These are phyloP conservation scores for Podaxis carcinomalis DNA, from an alignment of 768 basidiomycete species.

Conservation along the genomic window DNA sequence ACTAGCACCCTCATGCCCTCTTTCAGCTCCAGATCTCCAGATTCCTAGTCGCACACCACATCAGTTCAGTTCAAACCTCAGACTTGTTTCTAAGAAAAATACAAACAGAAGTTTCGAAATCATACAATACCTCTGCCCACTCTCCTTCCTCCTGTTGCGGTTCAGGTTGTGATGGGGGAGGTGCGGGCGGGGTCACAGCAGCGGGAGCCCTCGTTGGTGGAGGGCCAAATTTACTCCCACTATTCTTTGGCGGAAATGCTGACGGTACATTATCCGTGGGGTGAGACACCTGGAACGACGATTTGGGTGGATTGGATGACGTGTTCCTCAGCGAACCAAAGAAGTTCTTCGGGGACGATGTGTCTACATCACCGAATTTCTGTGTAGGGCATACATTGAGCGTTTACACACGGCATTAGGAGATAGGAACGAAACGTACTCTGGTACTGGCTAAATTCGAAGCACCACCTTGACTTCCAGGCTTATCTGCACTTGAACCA, in stretches of 20 bases:
- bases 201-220: constrained; percentile 40
- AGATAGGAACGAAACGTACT: background rate
- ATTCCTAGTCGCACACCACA: constrained; percentile 42
- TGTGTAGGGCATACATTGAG: constrained; percentile 17
- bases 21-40: constrained; percentile 59
- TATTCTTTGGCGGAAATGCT: constrained; percentile 41
- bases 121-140: constrained; percentile 78
- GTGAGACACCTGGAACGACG: background rate
- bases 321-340: constrained; percentile 38
- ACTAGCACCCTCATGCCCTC: constrained; percentile 59
- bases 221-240: constrained; percentile 35
- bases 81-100: background rate
- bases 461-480: constrained; percentile 6
- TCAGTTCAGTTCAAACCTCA: background rate
- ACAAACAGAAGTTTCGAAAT: constrained; percentile 61
- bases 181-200: constrained; percentile 21
- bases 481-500: constrained; percentile 15
- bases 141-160: constrained; percentile 46
- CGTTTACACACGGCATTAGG: background rate
- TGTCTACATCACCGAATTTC: constrained; percentile 62
- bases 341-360: constrained; percentile 44
- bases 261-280: constrained; percentile 21
- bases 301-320: constrained; percentile 7
- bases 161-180: constrained; percentile 30
- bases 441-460: background rate